Conservation (phyloP, 176 grass and related monocot genomes). For the Saccharum spontaneum region DNA sequence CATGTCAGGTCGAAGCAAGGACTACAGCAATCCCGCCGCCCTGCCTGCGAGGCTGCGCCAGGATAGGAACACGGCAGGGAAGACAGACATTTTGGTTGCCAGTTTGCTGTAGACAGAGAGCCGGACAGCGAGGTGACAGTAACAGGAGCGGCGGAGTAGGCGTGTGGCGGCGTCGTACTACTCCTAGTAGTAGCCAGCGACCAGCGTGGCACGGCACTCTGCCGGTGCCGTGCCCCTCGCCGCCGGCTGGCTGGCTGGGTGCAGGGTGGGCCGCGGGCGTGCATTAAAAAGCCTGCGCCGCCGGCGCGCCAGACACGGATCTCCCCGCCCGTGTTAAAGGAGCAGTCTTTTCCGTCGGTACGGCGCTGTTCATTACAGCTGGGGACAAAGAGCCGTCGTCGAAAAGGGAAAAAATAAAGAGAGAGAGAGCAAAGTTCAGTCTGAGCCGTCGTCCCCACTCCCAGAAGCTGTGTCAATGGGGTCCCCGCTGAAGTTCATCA, state of each 20-base stretch:
- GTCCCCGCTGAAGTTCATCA: background rate
- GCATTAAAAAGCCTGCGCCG: conserved; percentile 19
- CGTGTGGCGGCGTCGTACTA: background rate
- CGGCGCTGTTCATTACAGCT: background rate
- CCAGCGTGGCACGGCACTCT: background rate
- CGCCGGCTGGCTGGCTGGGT: background rate
- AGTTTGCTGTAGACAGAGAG: background rate
- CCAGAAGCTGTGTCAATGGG: background rate
- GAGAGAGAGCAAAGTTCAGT: background rate
- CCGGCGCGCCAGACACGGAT: no score
- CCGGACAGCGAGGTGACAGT: background rate
- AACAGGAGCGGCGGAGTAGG: no score
- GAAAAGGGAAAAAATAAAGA: background rate
- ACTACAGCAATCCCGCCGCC: no score
- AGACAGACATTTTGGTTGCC: background rate
- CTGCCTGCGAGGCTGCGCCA: no score
- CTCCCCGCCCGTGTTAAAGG: conserved; percentile 17
- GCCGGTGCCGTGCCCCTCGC: background rate
- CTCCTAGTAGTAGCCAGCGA: background rate
- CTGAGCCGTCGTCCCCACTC: background rate
- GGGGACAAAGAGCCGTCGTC: no score
- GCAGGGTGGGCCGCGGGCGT: background rate
- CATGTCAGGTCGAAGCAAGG: background rate
- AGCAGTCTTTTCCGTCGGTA: conserved; percentile 19
- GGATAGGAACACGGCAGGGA: background rate